Base-by-base conservation (phyloP, 345 rosid genomes). In the Toxicodendron radicans region DNA sequence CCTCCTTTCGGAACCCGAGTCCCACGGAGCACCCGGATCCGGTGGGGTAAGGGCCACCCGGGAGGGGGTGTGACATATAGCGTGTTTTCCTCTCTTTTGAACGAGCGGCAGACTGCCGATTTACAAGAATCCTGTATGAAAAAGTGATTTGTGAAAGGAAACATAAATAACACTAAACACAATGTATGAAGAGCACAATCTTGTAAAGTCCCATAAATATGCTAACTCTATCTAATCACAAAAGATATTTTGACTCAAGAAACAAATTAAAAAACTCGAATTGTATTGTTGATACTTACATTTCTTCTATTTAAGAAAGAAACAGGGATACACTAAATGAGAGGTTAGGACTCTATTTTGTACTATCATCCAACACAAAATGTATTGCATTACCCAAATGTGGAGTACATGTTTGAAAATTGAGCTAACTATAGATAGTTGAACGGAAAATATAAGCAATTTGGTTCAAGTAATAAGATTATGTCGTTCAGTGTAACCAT, bases 91-190 rank as follows among this genome's bases (percentile, higher is more conserved):
- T 87, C 85, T 94, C 97, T 77, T 92, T 94, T 9, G 96, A 92
- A 53, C 98, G 91, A 76, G 98, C 90, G 75, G 98, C 97, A 62
- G 97, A 92, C 74, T 90, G 97, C 68, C 97, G 86, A 74, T 94
- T 90, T 67, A 97, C 97, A n/a, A 92, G 82, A 66, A 92, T 94
- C 85, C 97, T 90, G 85, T 68, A 66, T 9, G 73, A 45, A 58
- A 32, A 71, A 1, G 20, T 16, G 57, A 57, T 10, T 14, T 20
- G 41, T 56, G 30, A 64, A 48, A 45, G 45, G 9, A 41, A 62
- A 61, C 17, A 18, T 38, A 46, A 59, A 74, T 48, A 67, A 61
- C 35, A 71, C 14, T 38, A 64, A 38, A 64, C 46, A 6, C 21
- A 30, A 71, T 17, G 27, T n/a, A 1, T 71, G 5, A 71, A 59